These are phyloP conservation scores for Diaporthe ampelina DNA, from an alignment of 2,329 filamentous ascomycete species.

Conservation along the genomic window DNA sequence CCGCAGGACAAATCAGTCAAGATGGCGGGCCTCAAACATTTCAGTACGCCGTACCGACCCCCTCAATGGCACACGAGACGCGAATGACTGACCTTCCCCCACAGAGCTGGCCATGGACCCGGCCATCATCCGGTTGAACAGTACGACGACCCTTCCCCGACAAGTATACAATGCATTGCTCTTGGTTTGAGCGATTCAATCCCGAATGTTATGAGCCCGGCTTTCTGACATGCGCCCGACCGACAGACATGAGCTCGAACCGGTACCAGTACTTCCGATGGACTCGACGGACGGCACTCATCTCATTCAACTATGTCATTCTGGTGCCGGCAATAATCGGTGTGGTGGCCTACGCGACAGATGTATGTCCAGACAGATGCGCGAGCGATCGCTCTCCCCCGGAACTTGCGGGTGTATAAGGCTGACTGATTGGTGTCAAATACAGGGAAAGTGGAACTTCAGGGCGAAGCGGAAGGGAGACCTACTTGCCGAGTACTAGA, in stretches of 20 bases:
- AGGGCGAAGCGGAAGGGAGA: constrained; percentile 92
- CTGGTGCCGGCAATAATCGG: constrained; percentile 80
- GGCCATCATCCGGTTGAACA: constrained; percentile 60
- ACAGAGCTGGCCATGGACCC: constrained; percentile 63
- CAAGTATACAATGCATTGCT: not conserved
- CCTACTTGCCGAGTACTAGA: constrained; percentile 82
- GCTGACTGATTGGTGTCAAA: constrained; percentile 28
- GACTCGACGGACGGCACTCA: constrained; percentile 84
- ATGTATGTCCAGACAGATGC: constrained; percentile 73
- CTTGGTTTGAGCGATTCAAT: not conserved
- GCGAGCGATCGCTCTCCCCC: constrained; percentile 41
- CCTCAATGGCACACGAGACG: constrained; percentile 37
- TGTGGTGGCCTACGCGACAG: constrained; percentile 82
- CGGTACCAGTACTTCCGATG: constrained; percentile 97
- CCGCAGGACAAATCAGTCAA: constrained; percentile 48
- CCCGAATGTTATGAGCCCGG: not conserved
- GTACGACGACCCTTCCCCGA: constrained; percentile 53
- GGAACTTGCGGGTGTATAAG: not conserved
- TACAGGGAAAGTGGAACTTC: constrained; percentile 86
- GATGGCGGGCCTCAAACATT: constrained; percentile 60
- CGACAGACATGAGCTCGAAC: constrained; percentile 82
- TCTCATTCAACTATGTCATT: constrained; percentile 83
- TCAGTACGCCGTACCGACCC: constrained; percentile 51
- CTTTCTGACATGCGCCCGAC: constrained; percentile 18
- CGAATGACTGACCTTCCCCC: constrained; percentile 48